These are phyloP conservation scores for Talaromyces marneffei DNA, from an alignment of 2,329 filamentous ascomycete species.

Conservation along the genomic window DNA sequence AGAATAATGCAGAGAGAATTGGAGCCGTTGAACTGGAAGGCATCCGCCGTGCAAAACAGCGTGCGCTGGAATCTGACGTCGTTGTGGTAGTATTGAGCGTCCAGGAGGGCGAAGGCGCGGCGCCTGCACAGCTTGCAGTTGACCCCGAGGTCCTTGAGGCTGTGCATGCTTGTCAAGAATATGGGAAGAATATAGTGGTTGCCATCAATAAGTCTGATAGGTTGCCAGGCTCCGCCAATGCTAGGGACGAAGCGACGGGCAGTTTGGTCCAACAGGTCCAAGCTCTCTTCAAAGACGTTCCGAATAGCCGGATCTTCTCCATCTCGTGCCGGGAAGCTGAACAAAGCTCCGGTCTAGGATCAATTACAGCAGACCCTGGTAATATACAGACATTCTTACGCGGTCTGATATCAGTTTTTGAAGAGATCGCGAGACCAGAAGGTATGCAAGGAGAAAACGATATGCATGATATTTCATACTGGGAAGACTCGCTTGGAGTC, in stretches of 20 bases:
- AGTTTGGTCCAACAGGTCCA: slow-evolving; percentile 35
- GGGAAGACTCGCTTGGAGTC: slow-evolving; percentile 81
- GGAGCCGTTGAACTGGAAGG: slow-evolving; percentile 81
- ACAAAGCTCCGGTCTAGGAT: slow-evolving; percentile 11
- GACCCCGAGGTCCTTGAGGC: slow-evolving; percentile 55
- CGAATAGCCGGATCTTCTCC: slow-evolving; percentile 47
- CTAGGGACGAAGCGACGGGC: slow-evolving; percentile 12
- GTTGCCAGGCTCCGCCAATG: slow-evolving; percentile 22
- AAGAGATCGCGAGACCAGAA: slow-evolving; percentile 38
- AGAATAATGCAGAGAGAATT: slow-evolving; percentile 38
- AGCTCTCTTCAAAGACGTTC: slow-evolving; percentile 39
- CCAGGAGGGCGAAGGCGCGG: slow-evolving; percentile 43
- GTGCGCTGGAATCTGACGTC: slow-evolving; percentile 77
- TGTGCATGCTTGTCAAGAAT: slow-evolving; percentile 44
- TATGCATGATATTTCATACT: slow-evolving; percentile 48
- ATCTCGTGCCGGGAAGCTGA: slow-evolving; percentile 68
- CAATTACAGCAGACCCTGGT: slow-evolving; percentile 47
- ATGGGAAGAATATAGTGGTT: slow-evolving; percentile 51
- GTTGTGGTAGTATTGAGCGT: slow-evolving; percentile 75
- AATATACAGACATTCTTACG: slow-evolving; percentile 64
- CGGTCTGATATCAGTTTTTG: slow-evolving; percentile 63
- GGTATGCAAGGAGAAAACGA: slow-evolving; percentile 30
- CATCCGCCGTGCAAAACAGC: slow-evolving; percentile 75
- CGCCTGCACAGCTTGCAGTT: slow-evolving; percentile 31
- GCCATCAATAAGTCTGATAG: slow-evolving; percentile 58